Base-by-base conservation (phyloP, 2,329 filamentous ascomycete species). In the Pseudocercospora crystallina region DNA sequence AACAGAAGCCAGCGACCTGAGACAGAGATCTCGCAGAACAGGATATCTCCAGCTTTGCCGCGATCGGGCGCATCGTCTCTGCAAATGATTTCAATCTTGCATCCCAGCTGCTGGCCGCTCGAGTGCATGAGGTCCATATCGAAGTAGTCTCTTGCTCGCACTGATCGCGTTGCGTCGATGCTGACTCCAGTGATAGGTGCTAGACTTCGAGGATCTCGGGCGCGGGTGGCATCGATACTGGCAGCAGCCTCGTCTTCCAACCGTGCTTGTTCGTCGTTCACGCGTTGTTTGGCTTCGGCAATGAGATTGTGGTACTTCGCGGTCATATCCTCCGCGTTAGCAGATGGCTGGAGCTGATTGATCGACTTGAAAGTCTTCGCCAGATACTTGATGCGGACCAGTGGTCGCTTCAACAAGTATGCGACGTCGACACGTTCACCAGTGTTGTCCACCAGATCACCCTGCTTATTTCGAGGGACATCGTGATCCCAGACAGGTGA, bases 401-500 rank as follows among this genome's bases (percentile, higher is more conserved):
- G 73, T 1, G 94, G 94, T 47, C 92, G 79, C 72, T 95, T 96
- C 45, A 99, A 77, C 39, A 99, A 78, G 70, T 94, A 95, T 7
- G 91, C 91, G 41, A 99, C 94, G 67, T 97, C 94, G 8, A 96
- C 90, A 44, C 90, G 84, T 68, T 96, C 90, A 10, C 92, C 94
- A 56, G 92, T 80, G 31, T 82, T 82, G 14, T 57, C 53, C 43
- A 83, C 72, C 12, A 84, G 73, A 61, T 85, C 81, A 9, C 81
- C 81, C 53, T 82, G 76, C 39, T 80, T 75, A 63, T 85, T 81
- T 56, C 79, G 73, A 31, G 78, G 74, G 67, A 84, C 73, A 4
- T 71, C 73, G 36, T 81, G 77, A 49, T 82, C 79, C 65, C 77
- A 77, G 4, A 74, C 73, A 10, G 77, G 73, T 31, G 74, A 69